Evolutionary conservation across 495 filamentous ascomycete species (phyloP), one percentile per base, ranked within the genome.

Genomic region (Trichoderma orchidacearum): DNA sequence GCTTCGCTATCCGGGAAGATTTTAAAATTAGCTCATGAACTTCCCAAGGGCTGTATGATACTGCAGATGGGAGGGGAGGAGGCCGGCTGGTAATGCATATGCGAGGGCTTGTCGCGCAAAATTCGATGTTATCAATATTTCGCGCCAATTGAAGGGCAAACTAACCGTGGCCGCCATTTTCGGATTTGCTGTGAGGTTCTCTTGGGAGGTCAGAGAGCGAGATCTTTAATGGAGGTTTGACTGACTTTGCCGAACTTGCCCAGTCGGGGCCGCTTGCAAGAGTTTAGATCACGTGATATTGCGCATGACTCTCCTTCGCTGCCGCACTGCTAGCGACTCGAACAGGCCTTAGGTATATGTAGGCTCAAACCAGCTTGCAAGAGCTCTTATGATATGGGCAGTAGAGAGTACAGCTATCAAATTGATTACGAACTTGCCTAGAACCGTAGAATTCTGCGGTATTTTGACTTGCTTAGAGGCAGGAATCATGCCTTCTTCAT

Each of bases 1-100:
- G 83, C 89, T 93, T 79, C 90, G 86, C 93, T 97, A 79, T 72
- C 60, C 55, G 63, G 59, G 53, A 63, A 59, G 60, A 56, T 55
- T 58, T 50, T 28, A 62, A 74, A 76, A 75, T 78, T 78, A 78
- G 74, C 75, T 76, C 74, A 76, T 48, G 41, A 25, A 48, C 17
- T 23, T 3, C 21, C 21, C 13, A 8, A 48, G n/a, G 32, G n/a
- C 61, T 59, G 58, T 56, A 29, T 25, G 59, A 29, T 35, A 35
- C n/a, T 35, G 32, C 21, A 13, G 21, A 21, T 45, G 15, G 15
- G 12, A 25, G 18, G 17, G n/a, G n/a, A n/a, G n/a, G n/a, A n/a
- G 32, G n/a, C 61, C 58, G 58, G 54, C 30, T 25, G 59, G 27
- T 35, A 35, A 13, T 35, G 32, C 21, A 13, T 23, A 21, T 45